A percentile compares a stretch with the other conserved stretches of the same genome.
phyloP scores from a whole-genome alignment of 2,329 filamentous ascomycete species.

The Hirsutella thompsonii region DNA sequence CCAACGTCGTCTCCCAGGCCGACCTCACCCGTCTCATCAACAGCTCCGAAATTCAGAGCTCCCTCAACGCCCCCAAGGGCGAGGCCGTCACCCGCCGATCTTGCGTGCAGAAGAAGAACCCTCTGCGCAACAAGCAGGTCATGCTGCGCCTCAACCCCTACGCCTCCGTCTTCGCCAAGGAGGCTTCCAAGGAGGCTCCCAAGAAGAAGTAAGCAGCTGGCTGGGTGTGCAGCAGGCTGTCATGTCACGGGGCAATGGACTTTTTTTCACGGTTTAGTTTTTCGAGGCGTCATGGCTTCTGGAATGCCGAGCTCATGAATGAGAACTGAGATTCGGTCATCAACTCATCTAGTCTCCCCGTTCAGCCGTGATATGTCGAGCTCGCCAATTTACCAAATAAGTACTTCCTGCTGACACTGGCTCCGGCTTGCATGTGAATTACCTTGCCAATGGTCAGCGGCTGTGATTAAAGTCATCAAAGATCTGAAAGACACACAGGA shows the following conservation, averaged over 20 bases:
- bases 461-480: no score
- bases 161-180: conserved; percentile 78
- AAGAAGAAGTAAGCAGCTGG: conserved; percentile 26
- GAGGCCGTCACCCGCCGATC: conserved; percentile 79
- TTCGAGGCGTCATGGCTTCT: conserved; percentile 24
- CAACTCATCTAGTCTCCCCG: background rate
- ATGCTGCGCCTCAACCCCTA: conserved; percentile 98
- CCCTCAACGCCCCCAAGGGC: conserved; percentile 84
- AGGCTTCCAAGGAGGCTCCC: conserved; percentile 26
- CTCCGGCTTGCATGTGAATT: no score
- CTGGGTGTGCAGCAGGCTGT: conserved; percentile 26
- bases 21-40: conserved; percentile 98
- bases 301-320: conserved; percentile 21
- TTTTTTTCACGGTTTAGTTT: conserved; percentile 19
- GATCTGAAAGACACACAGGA: no score
- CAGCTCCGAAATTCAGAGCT: conserved; percentile 95
- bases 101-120: conserved; percentile 99
- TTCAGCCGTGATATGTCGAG: background rate
- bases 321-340: conserved; percentile 19
- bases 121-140: conserved; percentile 96
- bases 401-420: no score
- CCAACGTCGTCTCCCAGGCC: conserved; percentile 84
- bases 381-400: no score
- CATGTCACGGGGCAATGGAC: conserved; percentile 11
- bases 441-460: no score